Evolutionary conservation across 495 filamentous ascomycete species (phyloP), one percentile per base, ranked within the genome.

Genomic region (Entonaema liquescens): DNA sequence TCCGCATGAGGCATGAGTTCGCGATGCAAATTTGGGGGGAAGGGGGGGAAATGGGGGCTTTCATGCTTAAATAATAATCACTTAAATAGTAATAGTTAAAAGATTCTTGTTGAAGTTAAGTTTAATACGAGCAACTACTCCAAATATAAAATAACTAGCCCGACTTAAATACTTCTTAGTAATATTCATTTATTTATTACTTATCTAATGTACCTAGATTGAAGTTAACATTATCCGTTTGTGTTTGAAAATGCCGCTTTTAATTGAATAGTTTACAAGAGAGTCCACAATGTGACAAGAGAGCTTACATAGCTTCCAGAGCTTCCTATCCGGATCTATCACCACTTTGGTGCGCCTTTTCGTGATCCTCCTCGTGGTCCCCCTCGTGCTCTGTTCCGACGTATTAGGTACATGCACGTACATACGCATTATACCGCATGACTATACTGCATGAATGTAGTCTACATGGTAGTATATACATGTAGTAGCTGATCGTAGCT

Each of bases 1-100:
- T 47, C 70, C 56, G 56, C 55, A 68, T 68, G 38, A 63, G 63
- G 68, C 36, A 72, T 72, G 59, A 72, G 54, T 68, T 64, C 69
- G 69, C 69, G 69, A 64, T 60, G 36, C 6, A 62, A 61, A 40
- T 6, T 25, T 8, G 25, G 42, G 62, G 36, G 56, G 19, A 28
- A 42, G 26, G 21, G 33, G 38, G 26, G 36, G 56, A 28, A 28
- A 42, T 40, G 21, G 33, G 38, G 26, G n/a, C 0, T 28, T 56
- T 55, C 33, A 59, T 15, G 44, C 49, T 54, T 15, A 50, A 59
- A 59, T 57, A 57, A 47, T 36, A 36, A 15, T n/a, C n/a, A n/a
- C n/a, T n/a, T n/a, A n/a, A n/a, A n/a, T n/a, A n/a, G n/a, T n/a
- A n/a, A n/a, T n/a, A n/a, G n/a, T n/a, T n/a, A n/a, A n/a, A n/a